phyloP scores from a whole-genome alignment of 2,329 filamentous ascomycete genomes.

The Zalaria sp. region DNA sequence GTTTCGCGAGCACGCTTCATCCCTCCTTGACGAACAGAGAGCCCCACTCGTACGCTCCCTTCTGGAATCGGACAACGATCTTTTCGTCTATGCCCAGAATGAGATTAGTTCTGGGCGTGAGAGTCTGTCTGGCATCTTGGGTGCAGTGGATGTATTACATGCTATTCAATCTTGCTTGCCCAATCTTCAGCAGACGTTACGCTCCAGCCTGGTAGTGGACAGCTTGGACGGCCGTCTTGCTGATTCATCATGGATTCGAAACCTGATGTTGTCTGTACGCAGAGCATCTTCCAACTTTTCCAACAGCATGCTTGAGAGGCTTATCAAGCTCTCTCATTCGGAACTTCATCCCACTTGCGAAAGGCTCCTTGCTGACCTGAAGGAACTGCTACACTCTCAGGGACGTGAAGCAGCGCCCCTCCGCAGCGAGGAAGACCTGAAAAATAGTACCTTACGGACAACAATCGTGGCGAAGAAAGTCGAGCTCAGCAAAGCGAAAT shows the following conservation, averaged over 20 bases:
- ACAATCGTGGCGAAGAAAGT: conserved; percentile 73
- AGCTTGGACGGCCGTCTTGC: conserved; percentile 43
- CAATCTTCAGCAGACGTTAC: conserved; percentile 19
- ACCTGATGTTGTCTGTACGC: conserved; percentile 43
- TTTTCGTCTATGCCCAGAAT: conserved; percentile 31
- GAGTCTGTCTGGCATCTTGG: conserved; percentile 26
- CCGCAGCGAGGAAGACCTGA: conserved; percentile 61
- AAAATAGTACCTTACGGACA: conserved; percentile 55
- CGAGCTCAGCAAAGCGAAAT: conserved; percentile 61
- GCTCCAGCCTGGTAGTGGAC: conserved; percentile 44
- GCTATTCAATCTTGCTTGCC: conserved; percentile 23
- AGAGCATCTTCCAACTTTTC: conserved; percentile 44
- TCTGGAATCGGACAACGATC: conserved; percentile 44
- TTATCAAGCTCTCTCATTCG: conserved; percentile 2
- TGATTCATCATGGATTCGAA: conserved; percentile 36
- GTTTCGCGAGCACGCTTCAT: conserved; percentile 15
- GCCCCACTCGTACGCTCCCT: conserved; percentile 34
- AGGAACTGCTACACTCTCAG: conserved; percentile 9
- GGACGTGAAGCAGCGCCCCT: conserved; percentile 26
- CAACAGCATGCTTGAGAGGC: conserved; percentile 22
- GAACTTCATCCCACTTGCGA: conserved; percentile 19
- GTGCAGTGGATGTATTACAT: conserved; percentile 20
- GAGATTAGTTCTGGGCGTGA: conserved; percentile 9
- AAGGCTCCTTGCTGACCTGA: conserved; percentile 10
- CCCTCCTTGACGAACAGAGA: conserved; percentile 20